Conservation (phyloP, 2,329 filamentous ascomycete genomes). For the Gliomastix tumulicola region DNA sequence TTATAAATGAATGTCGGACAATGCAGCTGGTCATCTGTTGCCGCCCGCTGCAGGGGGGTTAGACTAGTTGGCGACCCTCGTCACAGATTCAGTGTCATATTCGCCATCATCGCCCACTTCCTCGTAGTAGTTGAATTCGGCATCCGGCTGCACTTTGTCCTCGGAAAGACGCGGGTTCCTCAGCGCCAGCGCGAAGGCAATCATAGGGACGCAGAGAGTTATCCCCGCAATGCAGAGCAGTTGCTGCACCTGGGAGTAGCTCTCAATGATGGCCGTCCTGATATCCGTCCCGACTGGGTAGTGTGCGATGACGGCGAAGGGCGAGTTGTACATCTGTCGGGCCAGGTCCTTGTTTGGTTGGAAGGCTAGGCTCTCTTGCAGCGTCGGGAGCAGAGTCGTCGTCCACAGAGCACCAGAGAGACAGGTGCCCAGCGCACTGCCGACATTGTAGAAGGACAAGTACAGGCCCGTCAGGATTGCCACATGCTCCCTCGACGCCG, state of each 20-base stretch:
- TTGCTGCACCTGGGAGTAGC: constrained; percentile 36
- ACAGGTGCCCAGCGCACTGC: constrained; percentile 31
- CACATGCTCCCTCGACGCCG: constrained; percentile 26
- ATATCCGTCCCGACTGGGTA: constrained; percentile 35
- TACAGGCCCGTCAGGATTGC: constrained; percentile 30
- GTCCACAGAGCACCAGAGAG: constrained; percentile 34
- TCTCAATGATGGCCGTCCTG: constrained; percentile 31
- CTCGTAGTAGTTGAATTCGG: constrained; percentile 3
- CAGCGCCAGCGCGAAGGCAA: constrained; percentile 32
- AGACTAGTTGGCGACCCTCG: too few species aligned
- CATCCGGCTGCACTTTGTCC: constrained; percentile 23
- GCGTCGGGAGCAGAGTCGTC: constrained; percentile 23
- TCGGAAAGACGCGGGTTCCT: constrained; percentile 36
- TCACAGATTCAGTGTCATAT: too few species aligned
- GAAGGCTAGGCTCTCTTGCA: constrained; percentile 23
- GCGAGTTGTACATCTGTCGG: constrained; percentile 24
- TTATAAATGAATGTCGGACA: too few species aligned
- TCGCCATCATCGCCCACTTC: background rate
- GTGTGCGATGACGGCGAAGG: constrained; percentile 20
- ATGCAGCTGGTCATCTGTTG: background rate
- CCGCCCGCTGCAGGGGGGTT: background rate
- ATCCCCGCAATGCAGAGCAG: constrained; percentile 37
- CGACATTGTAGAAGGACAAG: constrained; percentile 32
- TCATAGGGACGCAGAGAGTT: constrained; percentile 37
- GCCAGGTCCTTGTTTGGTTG: constrained; percentile 25